phyloP scores from a whole-genome alignment of 2,329 filamentous ascomycete species.

The Phoma sp. region DNA sequence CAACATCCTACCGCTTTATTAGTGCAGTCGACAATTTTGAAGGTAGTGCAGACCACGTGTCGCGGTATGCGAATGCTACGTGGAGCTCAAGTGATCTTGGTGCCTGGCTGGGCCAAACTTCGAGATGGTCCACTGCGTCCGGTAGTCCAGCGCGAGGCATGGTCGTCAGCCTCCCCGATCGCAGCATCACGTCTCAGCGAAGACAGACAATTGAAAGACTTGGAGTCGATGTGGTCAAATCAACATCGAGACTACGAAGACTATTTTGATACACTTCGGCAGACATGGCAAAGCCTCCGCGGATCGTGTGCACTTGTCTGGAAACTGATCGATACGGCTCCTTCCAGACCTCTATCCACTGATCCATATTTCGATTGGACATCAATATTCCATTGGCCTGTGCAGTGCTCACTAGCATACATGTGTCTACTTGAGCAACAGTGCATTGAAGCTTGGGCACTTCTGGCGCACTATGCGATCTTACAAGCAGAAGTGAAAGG shows the following conservation, averaged over 20 bases:
- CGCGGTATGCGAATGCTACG: constrained; percentile 26
- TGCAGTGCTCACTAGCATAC: constrained; percentile 23
- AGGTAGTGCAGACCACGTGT: constrained; percentile 9
- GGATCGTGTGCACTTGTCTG: constrained; percentile 33
- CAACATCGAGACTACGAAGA: constrained; percentile 32
- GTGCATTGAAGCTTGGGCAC: constrained; percentile 34
- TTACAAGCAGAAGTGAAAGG: constrained; percentile 21
- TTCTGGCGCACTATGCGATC: constrained; percentile 39
- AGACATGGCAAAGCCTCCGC: constrained; percentile 24
- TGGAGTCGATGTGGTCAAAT: constrained; percentile 34
- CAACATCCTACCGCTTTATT: not conserved
- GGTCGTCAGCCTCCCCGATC: constrained; percentile 24
- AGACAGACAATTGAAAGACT: constrained; percentile 21
- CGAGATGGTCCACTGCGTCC: constrained; percentile 21
- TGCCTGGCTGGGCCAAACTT: constrained; percentile 33
- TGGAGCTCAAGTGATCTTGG: constrained; percentile 33
- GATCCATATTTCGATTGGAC: constrained; percentile 26
- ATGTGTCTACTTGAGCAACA: constrained; percentile 29
- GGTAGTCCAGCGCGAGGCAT: constrained; percentile 35
- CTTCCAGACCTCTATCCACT: not conserved
- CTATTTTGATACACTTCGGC: constrained; percentile 27
- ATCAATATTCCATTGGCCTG: constrained; percentile 27
- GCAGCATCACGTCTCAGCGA: constrained; percentile 22
- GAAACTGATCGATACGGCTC: constrained; percentile 19
- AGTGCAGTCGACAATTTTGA: not conserved